These are phyloP conservation scores for Ophiostoma triangulosporum DNA, from an alignment of 2,329 filamentous ascomycete genomes.

Conservation along the genomic window DNA sequence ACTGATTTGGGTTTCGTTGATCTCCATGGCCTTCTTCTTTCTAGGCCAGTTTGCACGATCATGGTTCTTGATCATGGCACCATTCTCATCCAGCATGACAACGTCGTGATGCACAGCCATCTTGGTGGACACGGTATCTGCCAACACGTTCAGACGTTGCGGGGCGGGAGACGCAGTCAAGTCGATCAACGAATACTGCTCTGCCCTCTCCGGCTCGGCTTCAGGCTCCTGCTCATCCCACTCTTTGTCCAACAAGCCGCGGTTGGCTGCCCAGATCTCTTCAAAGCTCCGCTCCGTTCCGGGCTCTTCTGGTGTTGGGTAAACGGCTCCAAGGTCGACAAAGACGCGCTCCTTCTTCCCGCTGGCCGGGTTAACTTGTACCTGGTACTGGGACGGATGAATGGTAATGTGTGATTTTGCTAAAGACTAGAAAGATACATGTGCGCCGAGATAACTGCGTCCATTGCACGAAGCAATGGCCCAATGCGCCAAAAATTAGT, in stretches of 20 bases:
- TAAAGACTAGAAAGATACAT: conserved; percentile 38
- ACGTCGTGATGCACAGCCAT: conserved; percentile 32
- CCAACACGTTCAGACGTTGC: conserved; percentile 20
- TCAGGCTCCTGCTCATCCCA: conserved; percentile 31
- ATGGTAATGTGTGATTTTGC: conserved; percentile 49
- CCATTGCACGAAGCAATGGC: conserved; percentile 32
- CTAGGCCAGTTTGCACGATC: conserved; percentile 27
- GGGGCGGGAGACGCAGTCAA: conserved; percentile 11
- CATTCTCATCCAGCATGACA: conserved; percentile 44
- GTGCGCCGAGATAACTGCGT: conserved; percentile 22
- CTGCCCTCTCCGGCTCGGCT: background rate
- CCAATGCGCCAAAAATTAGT: conserved; percentile 57
- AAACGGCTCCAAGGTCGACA: conserved; percentile 74
- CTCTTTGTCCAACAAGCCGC: conserved; percentile 51
- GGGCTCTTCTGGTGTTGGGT: conserved; percentile 59
- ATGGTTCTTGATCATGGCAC: conserved; percentile 24
- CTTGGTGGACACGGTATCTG: conserved; percentile 21
- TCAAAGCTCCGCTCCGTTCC: conserved; percentile 79
- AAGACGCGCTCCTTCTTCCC: conserved; percentile 78
- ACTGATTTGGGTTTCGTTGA: conserved; percentile 90
- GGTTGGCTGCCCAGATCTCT: conserved; percentile 66
- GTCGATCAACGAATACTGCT: conserved; percentile 3
- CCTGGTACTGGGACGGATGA: conserved; percentile 59
- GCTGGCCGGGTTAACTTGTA: conserved; percentile 67
- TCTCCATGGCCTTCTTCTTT: conserved; percentile 67